These are phyloP conservation scores for Xerocomus spinulosus DNA, from an alignment of 768 basidiomycete species.

Conservation along the genomic window DNA sequence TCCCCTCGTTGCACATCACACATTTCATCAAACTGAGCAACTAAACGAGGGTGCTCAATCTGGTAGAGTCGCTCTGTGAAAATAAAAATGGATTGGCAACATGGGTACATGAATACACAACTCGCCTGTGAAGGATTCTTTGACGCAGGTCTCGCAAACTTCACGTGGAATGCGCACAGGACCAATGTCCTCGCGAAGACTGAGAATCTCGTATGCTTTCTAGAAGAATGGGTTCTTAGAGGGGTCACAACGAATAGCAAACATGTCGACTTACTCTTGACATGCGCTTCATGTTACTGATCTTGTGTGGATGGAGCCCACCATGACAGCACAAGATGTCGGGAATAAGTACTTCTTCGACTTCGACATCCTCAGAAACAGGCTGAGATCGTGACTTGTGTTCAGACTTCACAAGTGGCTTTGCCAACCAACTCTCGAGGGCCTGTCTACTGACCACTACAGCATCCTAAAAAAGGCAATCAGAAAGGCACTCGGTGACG, in stretches of 20 bases:
- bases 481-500: slow-evolving; percentile 11
- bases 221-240: slow-evolving; percentile 1
- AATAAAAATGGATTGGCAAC: neutral
- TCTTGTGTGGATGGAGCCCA: slow-evolving; percentile 55
- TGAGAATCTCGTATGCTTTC: slow-evolving; percentile 25
- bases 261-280: slow-evolving; percentile 38
- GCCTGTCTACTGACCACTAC: slow-evolving; percentile 58
- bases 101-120: neutral
- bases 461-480: slow-evolving; percentile 39
- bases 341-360: slow-evolving; percentile 28
- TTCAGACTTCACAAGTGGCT: slow-evolving; percentile 23
- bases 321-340: slow-evolving; percentile 64
- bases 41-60: slow-evolving; percentile 59
- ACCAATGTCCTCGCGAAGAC: slow-evolving; percentile 41
- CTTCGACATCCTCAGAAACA: slow-evolving; percentile 13
- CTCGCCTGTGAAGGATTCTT: slow-evolving; percentile 53
- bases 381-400: slow-evolving; percentile 17
- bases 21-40: slow-evolving; percentile 54
- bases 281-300: slow-evolving; percentile 64
- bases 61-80: slow-evolving; percentile 63
- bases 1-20: slow-evolving; percentile 40
- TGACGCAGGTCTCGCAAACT: slow-evolving; percentile 60
- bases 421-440: slow-evolving; percentile 57
- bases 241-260: neutral
- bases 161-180: slow-evolving; percentile 47